Conservation (phyloP, 2,329 filamentous ascomycete species). For the Shiraia bambusicola region DNA sequence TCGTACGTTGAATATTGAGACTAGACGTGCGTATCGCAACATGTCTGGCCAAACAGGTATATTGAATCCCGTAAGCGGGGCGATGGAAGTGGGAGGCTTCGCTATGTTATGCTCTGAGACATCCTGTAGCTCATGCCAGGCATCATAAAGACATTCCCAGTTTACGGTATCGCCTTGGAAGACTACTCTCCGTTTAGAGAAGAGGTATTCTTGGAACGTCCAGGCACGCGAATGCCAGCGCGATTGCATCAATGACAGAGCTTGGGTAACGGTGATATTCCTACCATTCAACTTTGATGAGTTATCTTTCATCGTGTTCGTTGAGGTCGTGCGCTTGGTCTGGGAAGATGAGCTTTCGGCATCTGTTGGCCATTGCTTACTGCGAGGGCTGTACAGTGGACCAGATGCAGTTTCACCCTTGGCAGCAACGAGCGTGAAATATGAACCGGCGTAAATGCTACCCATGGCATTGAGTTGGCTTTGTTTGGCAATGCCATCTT, state of each 20-base stretch:
- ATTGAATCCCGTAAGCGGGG: background rate
- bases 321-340: background rate
- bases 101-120: background rate
- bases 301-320: background rate
- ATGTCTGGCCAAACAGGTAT: no score
- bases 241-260: constrained; percentile 8
- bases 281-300: background rate
- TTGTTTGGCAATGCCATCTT: constrained; percentile 9
- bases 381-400: constrained; percentile 5
- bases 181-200: constrained; percentile 12
- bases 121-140: constrained; percentile 12
- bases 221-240: constrained; percentile 16
- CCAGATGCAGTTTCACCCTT: constrained; percentile 5
- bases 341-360: background rate
- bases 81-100: background rate
- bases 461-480: constrained; percentile 15
- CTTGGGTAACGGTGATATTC: constrained; percentile 2
- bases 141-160: constrained; percentile 14
- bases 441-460: constrained; percentile 13
- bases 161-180: constrained; percentile 17
- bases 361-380: background rate
- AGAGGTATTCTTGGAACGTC: constrained; percentile 18
- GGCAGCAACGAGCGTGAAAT: constrained; percentile 16
- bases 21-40: constrained; percentile 2
- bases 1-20: constrained; percentile 9